Percentiles rank a stretch among this genome's conserved stretches.
Evolutionary conservation across 352 stramenopile genomes (phyloP).

Genomic region (Phytopythium kandeliae): DNA sequence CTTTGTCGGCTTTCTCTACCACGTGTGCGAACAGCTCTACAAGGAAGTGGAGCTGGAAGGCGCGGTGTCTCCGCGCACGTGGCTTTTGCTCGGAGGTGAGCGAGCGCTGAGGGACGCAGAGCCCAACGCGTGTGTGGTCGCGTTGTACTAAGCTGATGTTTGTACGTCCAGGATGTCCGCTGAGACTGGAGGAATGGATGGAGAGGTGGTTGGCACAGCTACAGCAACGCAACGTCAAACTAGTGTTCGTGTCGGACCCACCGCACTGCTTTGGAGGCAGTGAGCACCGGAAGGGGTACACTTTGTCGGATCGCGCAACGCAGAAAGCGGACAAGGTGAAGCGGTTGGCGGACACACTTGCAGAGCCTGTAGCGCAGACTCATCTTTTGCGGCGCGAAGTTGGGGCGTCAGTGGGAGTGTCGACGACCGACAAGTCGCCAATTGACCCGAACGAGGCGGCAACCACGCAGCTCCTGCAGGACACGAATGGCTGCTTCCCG

Average conservation of each 20-base stretch:
- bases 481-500: slow-evolving; percentile 66
- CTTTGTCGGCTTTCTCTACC: slow-evolving; percentile 75
- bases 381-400: not conserved
- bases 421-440: not conserved
- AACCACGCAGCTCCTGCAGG: slow-evolving; percentile 32
- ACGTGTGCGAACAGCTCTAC: slow-evolving; percentile 56
- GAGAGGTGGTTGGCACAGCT: slow-evolving; percentile 44
- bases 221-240: slow-evolving; percentile 27
- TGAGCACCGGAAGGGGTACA: slow-evolving; percentile 60
- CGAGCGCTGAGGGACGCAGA: too few species aligned
- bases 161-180: slow-evolving; percentile 18
- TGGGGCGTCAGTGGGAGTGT: not conserved
- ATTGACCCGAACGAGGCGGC: slow-evolving; percentile 3
- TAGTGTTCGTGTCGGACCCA: slow-evolving; percentile 71
- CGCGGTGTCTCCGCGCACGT: slow-evolving; percentile 24
- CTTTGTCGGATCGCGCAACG: slow-evolving; percentile 40
- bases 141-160: too few species aligned
- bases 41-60: slow-evolving; percentile 22
- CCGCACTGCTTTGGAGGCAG: slow-evolving; percentile 68
- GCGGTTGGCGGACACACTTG: slow-evolving; percentile 27
- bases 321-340: slow-evolving; percentile 51
- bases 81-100: slow-evolving; percentile 63
- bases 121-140: too few species aligned
- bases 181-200: slow-evolving; percentile 38
- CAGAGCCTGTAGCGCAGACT: slow-evolving; percentile 4